Evolutionary conservation across 805 yeast genomes (phyloP), one percentile per base, ranked within the genome.

Genomic region (Wickerhamiella lipophila): DNA sequence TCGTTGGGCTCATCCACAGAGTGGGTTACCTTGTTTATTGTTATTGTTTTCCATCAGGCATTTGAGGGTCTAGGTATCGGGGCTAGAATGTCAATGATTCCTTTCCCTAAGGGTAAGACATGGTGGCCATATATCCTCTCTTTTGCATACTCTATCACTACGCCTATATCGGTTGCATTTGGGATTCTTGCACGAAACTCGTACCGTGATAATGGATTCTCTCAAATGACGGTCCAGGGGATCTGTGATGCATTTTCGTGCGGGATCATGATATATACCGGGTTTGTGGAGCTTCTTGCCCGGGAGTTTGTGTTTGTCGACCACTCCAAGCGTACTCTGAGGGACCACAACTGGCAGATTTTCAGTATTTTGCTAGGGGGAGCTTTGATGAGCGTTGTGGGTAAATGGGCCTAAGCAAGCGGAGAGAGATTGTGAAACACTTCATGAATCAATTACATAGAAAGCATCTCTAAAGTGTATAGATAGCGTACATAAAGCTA

Each of bases 51-150:
- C 71, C 89, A 82, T 64, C 89, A 82, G 64, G 70, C 78, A 59
- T 83, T 82, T 58, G 89, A 82, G 67, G 89, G 89, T 54, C 70
- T 82, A 48, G 89, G 89, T 56, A 70, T 81, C 53, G 88, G 89
- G 27, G 71, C 88, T 9, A 73, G 92, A 61, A 64, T 79, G 43
- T 76, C 83, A 1, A 70, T 71, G 32, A 75, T 78, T 16, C 67
- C 70, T 2, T 80, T 80, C 75, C 81, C 82, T 7, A 51, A 57
- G 19, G 32, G 52, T 16, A 68, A 63, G 54, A 60, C 67, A 49
- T 71, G 72, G 68, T 63, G 74, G 40, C 83, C 83, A 3, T 78
- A 73, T 64, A 52, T 67, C 1, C 62, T 77, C 50, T 74, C 75
- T 41, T 15, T 69, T 26, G 77, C 67, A 8, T 80, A 75, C 56